These are phyloP conservation scores for Thermothielavioides terrestris DNA, from an alignment of 495 filamentous ascomycete genomes.

Conservation along the genomic window DNA sequence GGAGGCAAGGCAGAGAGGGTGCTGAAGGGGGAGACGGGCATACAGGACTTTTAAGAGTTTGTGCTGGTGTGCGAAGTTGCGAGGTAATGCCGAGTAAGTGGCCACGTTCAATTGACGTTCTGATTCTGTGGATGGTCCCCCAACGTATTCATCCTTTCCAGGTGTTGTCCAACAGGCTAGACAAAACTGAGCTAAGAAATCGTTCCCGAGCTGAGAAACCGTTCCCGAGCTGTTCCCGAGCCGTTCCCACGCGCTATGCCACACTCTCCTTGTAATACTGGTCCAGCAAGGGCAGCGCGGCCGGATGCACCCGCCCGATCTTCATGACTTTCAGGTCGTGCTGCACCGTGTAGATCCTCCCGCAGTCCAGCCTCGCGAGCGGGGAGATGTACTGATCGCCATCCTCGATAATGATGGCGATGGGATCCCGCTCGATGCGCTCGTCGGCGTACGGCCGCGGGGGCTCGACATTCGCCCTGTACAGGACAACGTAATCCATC, in stretches of 20 bases:
- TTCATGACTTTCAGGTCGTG: slow-evolving; percentile 24
- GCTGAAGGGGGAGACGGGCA: slow-evolving; percentile 62
- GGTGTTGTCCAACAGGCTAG: neutral
- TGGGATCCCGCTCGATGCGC: slow-evolving; percentile 16
- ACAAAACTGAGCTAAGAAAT: neutral
- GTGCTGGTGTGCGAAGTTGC: too few relatives aligned
- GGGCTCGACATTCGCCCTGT: slow-evolving; percentile 15
- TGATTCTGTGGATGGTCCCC: too few relatives aligned
- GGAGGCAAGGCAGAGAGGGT: slow-evolving; percentile 22
- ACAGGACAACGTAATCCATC: slow-evolving; percentile 23
- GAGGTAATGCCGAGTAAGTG: too few relatives aligned
- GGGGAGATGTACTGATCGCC: slow-evolving; percentile 24
- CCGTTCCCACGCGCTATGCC: neutral
- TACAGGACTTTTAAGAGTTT: slow-evolving; percentile 63
- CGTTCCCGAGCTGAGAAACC: neutral
- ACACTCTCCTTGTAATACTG: slow-evolving; percentile 20
- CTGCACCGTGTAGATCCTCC: slow-evolving; percentile 28
- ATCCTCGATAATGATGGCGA: slow-evolving; percentile 27
- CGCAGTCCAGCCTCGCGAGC: slow-evolving; percentile 24
- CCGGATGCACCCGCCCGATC: slow-evolving; percentile 25
- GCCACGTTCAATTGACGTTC: too few relatives aligned
- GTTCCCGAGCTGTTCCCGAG: too few relatives aligned
- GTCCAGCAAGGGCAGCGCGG: slow-evolving; percentile 15
- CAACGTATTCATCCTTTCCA: neutral
- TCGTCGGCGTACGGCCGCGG: slow-evolving; percentile 19